phyloP scores from a whole-genome alignment of 2,329 filamentous ascomycete species.

The Penicillium decumbens region DNA sequence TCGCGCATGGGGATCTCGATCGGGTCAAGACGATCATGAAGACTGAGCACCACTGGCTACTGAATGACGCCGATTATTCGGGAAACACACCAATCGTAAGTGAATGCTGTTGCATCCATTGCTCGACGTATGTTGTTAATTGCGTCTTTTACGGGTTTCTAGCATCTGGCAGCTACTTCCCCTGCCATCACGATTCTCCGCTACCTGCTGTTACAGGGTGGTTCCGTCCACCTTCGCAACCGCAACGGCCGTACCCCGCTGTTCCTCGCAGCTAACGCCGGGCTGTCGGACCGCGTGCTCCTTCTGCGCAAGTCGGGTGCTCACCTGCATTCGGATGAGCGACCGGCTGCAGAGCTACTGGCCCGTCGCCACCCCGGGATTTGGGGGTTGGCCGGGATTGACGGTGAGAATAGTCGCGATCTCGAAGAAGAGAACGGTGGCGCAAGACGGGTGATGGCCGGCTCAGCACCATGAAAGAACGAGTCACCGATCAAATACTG shows the following conservation, averaged over 20 bases:
- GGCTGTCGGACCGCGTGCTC: constrained; percentile 51
- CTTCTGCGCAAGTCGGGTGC: constrained; percentile 54
- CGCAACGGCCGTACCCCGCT: constrained; percentile 55
- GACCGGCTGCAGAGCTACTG: constrained; percentile 49
- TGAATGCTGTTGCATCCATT: neutral
- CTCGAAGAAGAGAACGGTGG: constrained; percentile 19
- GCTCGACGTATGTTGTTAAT: neutral
- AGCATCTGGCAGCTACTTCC: constrained; percentile 55
- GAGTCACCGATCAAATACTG: neutral
- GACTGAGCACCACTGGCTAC: constrained; percentile 60
- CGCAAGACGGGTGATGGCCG: constrained; percentile 19
- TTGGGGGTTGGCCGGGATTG: constrained; percentile 44
- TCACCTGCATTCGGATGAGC: constrained; percentile 56
- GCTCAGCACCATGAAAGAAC: constrained; percentile 26
- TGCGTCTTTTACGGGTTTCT: neutral
- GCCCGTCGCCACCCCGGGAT: constrained; percentile 40
- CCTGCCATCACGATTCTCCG: constrained; percentile 53
- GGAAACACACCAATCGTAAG: constrained; percentile 63
- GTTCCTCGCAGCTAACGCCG: constrained; percentile 56
- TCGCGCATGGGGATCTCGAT: constrained; percentile 64
- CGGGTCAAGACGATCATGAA: constrained; percentile 64
- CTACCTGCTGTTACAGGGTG: constrained; percentile 53
- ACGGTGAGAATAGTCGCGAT: constrained; percentile 25
- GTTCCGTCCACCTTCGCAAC: constrained; percentile 58
- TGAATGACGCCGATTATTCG: constrained; percentile 74